phyloP scores from a whole-genome alignment of 768 basidiomycete genomes.

The Mycena capillaripes region DNA sequence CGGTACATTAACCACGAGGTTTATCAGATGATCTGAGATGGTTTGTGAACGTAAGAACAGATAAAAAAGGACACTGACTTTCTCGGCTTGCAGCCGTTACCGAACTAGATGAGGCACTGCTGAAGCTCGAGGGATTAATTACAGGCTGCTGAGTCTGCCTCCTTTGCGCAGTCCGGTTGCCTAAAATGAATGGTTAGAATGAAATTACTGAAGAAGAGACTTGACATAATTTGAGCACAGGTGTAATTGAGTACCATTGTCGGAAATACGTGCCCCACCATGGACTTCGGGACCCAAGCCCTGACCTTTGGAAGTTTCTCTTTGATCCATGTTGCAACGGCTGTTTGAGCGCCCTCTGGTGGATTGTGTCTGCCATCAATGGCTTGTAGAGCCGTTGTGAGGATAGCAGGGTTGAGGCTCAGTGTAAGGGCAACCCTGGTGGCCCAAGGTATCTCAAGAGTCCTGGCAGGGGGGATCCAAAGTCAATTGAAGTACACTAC shows the following conservation, averaged over 20 bases:
- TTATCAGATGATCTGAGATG: too few relatives aligned
- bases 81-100: too few relatives aligned
- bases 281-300: slow-evolving; percentile 15
- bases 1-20: neutral
- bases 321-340: slow-evolving; percentile 4
- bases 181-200: neutral
- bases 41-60: too few relatives aligned
- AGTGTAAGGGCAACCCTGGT: slow-evolving; percentile 11
- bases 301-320: neutral
- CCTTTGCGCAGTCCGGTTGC: too few relatives aligned
- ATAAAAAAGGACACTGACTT: too few relatives aligned
- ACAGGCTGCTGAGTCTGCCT: too few relatives aligned
- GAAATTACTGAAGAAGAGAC: neutral
- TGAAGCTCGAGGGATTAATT: too few relatives aligned
- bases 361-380: slow-evolving; percentile 7
- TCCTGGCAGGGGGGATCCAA: too few relatives aligned
- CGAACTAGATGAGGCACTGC: too few relatives aligned
- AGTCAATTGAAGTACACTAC: too few relatives aligned
- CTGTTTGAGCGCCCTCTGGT: neutral
- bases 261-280: slow-evolving; percentile 22
- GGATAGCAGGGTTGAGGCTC: neutral
- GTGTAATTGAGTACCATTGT: slow-evolving; percentile 13
- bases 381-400: slow-evolving; percentile 4
- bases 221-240: neutral
- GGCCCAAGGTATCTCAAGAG: too few relatives aligned